A percentile compares a stretch with the other conserved stretches of the same genome.
Conservation (phyloP, 768 basidiomycete species). For the Sarcomyxa edulis region DNA sequence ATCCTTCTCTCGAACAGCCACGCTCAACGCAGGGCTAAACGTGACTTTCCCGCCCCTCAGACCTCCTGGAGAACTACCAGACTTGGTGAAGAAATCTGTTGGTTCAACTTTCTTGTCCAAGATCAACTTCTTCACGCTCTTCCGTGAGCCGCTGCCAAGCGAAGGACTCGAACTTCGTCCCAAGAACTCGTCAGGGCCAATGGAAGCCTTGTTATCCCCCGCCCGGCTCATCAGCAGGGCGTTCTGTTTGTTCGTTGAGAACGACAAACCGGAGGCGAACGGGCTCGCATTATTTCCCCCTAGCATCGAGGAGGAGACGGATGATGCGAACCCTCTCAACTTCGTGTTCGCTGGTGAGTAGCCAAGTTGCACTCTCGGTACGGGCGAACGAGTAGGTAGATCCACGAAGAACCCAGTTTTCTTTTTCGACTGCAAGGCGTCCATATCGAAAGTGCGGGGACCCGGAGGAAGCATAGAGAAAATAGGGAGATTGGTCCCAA, state of each 20-base stretch:
- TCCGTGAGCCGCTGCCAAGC: slow-evolving; percentile 62
- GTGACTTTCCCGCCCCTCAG: slow-evolving; percentile 49
- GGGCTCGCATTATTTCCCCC: slow-evolving; percentile 19
- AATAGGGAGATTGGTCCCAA: slow-evolving; percentile 65
- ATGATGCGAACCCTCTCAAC: slow-evolving; percentile 64
- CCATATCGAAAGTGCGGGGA: slow-evolving; percentile 56
- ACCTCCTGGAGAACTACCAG: slow-evolving; percentile 38
- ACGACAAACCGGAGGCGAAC: slow-evolving; percentile 34
- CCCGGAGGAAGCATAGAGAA: slow-evolving; percentile 73
- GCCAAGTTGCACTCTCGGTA: slow-evolving; percentile 59
- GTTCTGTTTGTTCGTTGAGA: slow-evolving; percentile 51
- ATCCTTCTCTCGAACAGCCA: slow-evolving; percentile 73
- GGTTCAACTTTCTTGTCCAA: slow-evolving; percentile 82
- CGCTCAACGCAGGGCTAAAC: slow-evolving; percentile 71
- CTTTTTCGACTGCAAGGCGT: slow-evolving; percentile 62
- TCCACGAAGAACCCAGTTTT: slow-evolving; percentile 76
- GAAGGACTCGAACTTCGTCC: slow-evolving; percentile 56
- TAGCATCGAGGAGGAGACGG: slow-evolving; percentile 35
- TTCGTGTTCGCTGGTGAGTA: slow-evolving; percentile 65
- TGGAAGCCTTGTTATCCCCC: slow-evolving; percentile 34
- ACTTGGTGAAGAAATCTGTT: slow-evolving; percentile 57
- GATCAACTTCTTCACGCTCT: slow-evolving; percentile 91
- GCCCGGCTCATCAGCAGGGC: slow-evolving; percentile 48
- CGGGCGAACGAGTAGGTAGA: slow-evolving; percentile 64
- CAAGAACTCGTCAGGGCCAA: slow-evolving; percentile 56